A percentile compares a stretch with the other conserved stretches of the same genome.
Evolutionary conservation across 306 rosid species (phyloP).

Genomic region (Hippophae tibetana): DNA sequence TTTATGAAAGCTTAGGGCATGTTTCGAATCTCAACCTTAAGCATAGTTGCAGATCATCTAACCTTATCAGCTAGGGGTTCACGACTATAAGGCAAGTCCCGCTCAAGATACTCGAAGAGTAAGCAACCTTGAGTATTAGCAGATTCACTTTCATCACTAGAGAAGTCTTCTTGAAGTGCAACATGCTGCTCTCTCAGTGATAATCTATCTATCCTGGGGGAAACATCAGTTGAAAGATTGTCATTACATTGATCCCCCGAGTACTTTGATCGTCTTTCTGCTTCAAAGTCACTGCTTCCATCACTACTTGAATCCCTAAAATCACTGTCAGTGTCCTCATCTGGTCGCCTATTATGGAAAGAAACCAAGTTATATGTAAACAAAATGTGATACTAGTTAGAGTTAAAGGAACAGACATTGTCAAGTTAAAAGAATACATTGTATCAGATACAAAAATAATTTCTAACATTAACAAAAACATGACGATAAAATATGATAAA

Average conservation of each 20-base stretch:
- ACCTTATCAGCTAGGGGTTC: conserved; percentile 82
- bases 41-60: conserved; percentile 18
- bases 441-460: too few species aligned
- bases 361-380: too few species aligned
- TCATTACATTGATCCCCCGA: conserved; percentile 20
- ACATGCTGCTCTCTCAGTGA: conserved; percentile 34
- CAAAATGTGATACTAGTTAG: too few species aligned
- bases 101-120: conserved; percentile 74
- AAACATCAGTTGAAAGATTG: conserved; percentile 22
- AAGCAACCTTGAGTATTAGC: conserved; percentile 38
- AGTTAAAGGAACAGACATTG: too few species aligned
- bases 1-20: conserved; percentile 10
- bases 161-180: conserved; percentile 42
- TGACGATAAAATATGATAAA: too few species aligned
- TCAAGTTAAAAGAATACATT: too few species aligned
- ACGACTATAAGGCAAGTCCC: conserved; percentile 67
- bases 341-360: conserved; percentile 28
- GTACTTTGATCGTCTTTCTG: conserved; percentile 29
- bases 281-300: conserved; percentile 68
- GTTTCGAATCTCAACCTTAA: conserved; percentile 10
- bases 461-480: too few species aligned
- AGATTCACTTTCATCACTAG: conserved; percentile 63
- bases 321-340: conserved; percentile 60
- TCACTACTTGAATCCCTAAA: conserved; percentile 73
- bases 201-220: conserved; percentile 29